Percentiles rank a stretch among this genome's conserved stretches.
Conservation (phyloP, 1,284 basidiomycete genomes). For the Fomitopsis pinicola region DNA sequence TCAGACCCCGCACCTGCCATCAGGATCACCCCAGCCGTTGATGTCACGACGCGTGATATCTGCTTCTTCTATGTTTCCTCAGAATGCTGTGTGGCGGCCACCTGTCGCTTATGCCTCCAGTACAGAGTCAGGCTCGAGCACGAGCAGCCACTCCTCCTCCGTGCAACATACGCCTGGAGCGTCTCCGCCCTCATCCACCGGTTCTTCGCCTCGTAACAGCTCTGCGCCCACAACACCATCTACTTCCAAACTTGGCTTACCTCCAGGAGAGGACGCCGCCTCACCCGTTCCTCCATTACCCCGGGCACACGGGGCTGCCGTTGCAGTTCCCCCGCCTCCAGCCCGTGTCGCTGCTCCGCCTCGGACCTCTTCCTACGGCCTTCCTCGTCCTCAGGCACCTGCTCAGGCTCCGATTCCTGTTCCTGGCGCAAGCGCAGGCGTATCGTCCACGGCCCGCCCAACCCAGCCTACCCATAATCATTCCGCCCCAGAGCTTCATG, state of each 20-base stretch:
- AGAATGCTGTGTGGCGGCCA: conserved; percentile 5
- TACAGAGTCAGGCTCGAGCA: conserved; percentile 14
- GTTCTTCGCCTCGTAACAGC: conserved; percentile 4
- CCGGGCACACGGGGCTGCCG: neutral
- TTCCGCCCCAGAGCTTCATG: conserved; percentile 23
- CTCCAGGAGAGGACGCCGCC: neutral
- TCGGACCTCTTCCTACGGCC: conserved; percentile 5
- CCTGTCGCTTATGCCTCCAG: conserved; percentile 11
- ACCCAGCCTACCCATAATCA: conserved; percentile 14
- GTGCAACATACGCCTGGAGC: conserved; percentile 16
- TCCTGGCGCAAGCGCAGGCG: neutral
- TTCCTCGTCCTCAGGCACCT: neutral
- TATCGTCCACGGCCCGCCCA: conserved; percentile 11
- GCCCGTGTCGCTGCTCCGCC: neutral
- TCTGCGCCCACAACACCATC: neutral
- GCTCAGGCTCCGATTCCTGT: neutral
- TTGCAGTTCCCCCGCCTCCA: neutral
- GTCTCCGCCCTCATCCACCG: conserved; percentile 11
- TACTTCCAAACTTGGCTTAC: neutral
- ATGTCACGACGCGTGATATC: conserved; percentile 3
- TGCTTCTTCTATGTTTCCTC: conserved; percentile 5
- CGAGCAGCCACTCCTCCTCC: conserved; percentile 14
- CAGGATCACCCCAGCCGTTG: neutral
- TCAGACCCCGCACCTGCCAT: conserved; percentile 9
- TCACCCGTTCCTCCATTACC: neutral